Evolutionary conservation across 2,329 filamentous ascomycete species (phyloP), one percentile per base, ranked within the genome.

Genomic region (Aspergillus quadricinctus): DNA sequence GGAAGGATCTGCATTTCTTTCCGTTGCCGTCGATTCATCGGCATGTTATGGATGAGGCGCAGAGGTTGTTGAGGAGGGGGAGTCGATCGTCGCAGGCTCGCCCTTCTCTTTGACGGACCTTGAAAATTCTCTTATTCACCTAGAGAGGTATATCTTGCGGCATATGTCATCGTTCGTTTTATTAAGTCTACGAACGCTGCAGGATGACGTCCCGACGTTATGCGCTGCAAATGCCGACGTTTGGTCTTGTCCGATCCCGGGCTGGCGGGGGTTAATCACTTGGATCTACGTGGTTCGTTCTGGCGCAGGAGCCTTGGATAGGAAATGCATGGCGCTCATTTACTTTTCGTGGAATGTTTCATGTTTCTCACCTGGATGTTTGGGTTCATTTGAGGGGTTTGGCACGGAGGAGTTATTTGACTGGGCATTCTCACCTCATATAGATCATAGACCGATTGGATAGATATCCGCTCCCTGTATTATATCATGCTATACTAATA

Each of bases 1-100:
- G 65, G 11, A 66, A 65, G 48, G 66, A 72, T 45, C 52, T 73
- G 29, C 62, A 64, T 53, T 72, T 73, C 52, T 66, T 67, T 53
- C 67, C 70, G n/a, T 35, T 69, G 48, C 67, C 66, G n/a, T 58
- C 61, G 25, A 57, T 61, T 8, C 62, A 70, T 50, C 62, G 62
- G 35, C 56, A 62, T 61, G 59, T 69, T 43, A 59, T 69, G 27
- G 64, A 66, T 43, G 65, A 69, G 43, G 63, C 61, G 43, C 60
- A 56, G 51, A 54, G 63, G 52, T 50, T 62, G 54, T 31, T 66
- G 27, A 29, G 43, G 45, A 29, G 43, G 23, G 43, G 43, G 29
- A 40, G 52, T 48, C 52, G 52, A 19, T 41, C 40, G 37, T 49
- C 52, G 21, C 41, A 35, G 28, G 45, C 37, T n/a, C 43, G 52